Evolutionary conservation across 176 grass and related monocot genomes (phyloP).

Genomic region (Calamus simplicifolius): DNA sequence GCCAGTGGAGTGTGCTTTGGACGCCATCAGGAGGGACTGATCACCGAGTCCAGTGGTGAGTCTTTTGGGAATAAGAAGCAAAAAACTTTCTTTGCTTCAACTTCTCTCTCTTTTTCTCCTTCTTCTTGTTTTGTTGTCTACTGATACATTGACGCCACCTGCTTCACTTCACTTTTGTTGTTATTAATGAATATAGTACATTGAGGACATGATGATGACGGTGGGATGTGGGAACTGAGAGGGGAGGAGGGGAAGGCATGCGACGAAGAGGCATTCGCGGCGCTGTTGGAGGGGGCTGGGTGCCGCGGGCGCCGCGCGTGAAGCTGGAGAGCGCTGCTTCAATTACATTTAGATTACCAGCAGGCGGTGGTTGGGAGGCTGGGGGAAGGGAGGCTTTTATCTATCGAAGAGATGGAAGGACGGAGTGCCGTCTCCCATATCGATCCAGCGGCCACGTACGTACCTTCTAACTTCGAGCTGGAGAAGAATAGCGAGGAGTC

Average conservation of each 20-base stretch:
- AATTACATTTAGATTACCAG: constrained; percentile 14
- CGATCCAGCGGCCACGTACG: neutral
- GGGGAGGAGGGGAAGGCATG: too few relatives aligned
- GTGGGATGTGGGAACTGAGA: too few relatives aligned
- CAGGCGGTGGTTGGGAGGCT: constrained; percentile 24
- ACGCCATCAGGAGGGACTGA: too few relatives aligned
- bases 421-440: constrained; percentile 25
- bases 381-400: neutral
- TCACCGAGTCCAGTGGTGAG: neutral
- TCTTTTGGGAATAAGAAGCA: neutral
- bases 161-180: too few relatives aligned
- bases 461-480: too few relatives aligned
- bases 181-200: too few relatives aligned
- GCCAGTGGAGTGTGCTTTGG: neutral
- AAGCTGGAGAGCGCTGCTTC: neutral
- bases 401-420: constrained; percentile 22
- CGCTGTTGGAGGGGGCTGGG: constrained; percentile 2
- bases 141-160: too few relatives aligned
- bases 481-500: too few relatives aligned
- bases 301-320: constrained; percentile 14
- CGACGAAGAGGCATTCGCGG: neutral
- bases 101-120: too few relatives aligned
- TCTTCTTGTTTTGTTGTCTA: too few relatives aligned
- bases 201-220: too few relatives aligned
- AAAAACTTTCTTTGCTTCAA: too few relatives aligned